phyloP scores from a whole-genome alignment of 2,329 filamentous ascomycete genomes.

The Diaporthe sp. region DNA sequence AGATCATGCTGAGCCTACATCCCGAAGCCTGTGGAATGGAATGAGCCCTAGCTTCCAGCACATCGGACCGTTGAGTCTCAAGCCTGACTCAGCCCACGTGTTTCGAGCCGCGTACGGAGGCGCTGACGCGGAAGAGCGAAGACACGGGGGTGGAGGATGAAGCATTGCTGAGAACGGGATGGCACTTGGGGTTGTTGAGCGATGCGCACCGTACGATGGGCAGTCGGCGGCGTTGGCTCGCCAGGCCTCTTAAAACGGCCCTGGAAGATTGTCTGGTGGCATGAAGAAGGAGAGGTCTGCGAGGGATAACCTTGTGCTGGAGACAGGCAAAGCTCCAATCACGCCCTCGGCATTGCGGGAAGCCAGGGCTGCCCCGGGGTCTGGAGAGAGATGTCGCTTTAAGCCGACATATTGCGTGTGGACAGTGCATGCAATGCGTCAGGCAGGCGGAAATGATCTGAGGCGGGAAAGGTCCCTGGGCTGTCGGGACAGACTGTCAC shows the following conservation, averaged over 20 bases:
- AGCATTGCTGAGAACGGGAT: slow-evolving; percentile 8
- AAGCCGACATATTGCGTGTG: slow-evolving; percentile 14
- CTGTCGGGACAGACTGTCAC: slow-evolving; percentile 9
- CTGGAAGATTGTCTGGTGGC: background rate
- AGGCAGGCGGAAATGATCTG: slow-evolving; percentile 1
- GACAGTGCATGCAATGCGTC: slow-evolving; percentile 13
- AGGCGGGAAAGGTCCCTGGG: background rate
- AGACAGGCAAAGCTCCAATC: slow-evolving; percentile 8
- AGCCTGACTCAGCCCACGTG: slow-evolving; percentile 9
- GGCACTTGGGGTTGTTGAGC: background rate
- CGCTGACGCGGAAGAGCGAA: background rate
- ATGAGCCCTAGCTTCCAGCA: background rate
- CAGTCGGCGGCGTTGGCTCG: background rate
- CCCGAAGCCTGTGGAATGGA: background rate
- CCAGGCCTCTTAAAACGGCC: background rate
- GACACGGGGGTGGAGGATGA: background rate
- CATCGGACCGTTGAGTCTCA: background rate
- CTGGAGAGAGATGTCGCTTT: background rate
- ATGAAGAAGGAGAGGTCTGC: slow-evolving; percentile 11
- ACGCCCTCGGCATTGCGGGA: slow-evolving; percentile 3
- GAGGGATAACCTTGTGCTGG: slow-evolving; percentile 12
- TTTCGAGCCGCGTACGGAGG: background rate
- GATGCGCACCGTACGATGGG: background rate
- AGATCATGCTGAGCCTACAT: slow-evolving; percentile 9
- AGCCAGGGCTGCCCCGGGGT: background rate